Evolutionary conservation across 768 basidiomycete genomes (phyloP), one percentile per base, ranked within the genome.

Genomic region (Flagelloscypha sp.): DNA sequence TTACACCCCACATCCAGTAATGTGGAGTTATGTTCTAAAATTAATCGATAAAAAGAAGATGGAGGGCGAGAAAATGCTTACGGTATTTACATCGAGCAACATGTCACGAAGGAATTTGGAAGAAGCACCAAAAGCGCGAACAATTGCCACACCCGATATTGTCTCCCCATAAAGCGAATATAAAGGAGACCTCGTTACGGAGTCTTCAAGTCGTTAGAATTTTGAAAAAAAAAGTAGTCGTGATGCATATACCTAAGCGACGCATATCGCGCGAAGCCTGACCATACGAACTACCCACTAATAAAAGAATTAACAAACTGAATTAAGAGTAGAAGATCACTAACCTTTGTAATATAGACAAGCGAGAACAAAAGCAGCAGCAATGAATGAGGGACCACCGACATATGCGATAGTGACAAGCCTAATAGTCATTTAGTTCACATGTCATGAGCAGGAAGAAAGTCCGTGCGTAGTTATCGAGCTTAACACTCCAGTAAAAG

Each of bases 1-100:
- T 92, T 12, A 92, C 86, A 61, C 78, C 84, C 86, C 84, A 90
- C 72, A 84, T 82, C 90, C 90, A 93, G 50, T 84, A 89, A 53
- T 77, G 84, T 3, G 85, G 85, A 49, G 76, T 85, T 11, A 75
- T 46, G 37, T 74, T 76, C 70, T 73, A 29, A n/a, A n/a, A 13
- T 24, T 12, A 24, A 42, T 41, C 9, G 35, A 34, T 33, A 24
- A 24, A 23, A 11, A n/a, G 35, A 34, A 28, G 24, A 15, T 17
- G 22, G 24, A 25, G 5, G 30, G 30, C 27, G 19, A 5, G 15
- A 38, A 25, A 25, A 33, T 24, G 57, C 78, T 43, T 42, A 85
- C 82, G 23, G 84, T 86, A 50, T 89, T 85, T 15, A 84, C 81
- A 41, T 76, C 84, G 35, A 76, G 72, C 8, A 86, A 62, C 84